Base-by-base conservation (phyloP, 352 stramenopile genomes). In the Phytophthora ohioensis region DNA sequence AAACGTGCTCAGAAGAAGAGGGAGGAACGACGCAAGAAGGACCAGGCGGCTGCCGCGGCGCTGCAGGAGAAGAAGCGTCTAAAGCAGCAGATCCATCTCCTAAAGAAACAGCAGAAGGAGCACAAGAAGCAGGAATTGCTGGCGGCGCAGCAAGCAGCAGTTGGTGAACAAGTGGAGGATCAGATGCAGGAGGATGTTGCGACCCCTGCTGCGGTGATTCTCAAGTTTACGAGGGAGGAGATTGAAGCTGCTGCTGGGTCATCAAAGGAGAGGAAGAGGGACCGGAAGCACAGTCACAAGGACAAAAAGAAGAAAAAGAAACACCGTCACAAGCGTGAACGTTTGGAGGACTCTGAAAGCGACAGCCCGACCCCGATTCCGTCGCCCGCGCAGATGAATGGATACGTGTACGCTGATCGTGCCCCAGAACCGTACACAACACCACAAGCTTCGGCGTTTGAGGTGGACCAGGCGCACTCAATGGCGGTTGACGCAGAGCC, bases 21-120 rank as follows among this genome's bases (percentile, higher is more conserved):
- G 36, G 46, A 64, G n/a, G 64, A 76, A 41, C 71, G 76, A 30
- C 71, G 77, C 15, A 71, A 69, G 32, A 67, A 79, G 60, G 69
- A 85, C 4, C 58, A 71, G 32, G 48, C 36, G 3, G 62, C 60
- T 2, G 38, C 59, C 0, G 66, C 64, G 8, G 72, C 63, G 8
- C 15, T 57, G 11, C 32, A 31, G 36, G 84, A 81, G 71, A 91
- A 81, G 65, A 91, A 81, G 69, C 73, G 58, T 17, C 52, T 75
- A 27, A 79, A 71, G 72, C 85, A 74, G 36, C 80, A 88, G 57
- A 72, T 84, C 12, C 76, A 87, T 30, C 47, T 78, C 32, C 59
- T 85, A 8, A 88, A 88, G 69, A 91, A 92, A 56, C 82, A 91
- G 68, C 79, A 91, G 61, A 75, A 87, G 67, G 54, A 87, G 53